Base-by-base conservation (phyloP, 1,139 yeast genomes). In the Arxiozyma slooffiae region DNA sequence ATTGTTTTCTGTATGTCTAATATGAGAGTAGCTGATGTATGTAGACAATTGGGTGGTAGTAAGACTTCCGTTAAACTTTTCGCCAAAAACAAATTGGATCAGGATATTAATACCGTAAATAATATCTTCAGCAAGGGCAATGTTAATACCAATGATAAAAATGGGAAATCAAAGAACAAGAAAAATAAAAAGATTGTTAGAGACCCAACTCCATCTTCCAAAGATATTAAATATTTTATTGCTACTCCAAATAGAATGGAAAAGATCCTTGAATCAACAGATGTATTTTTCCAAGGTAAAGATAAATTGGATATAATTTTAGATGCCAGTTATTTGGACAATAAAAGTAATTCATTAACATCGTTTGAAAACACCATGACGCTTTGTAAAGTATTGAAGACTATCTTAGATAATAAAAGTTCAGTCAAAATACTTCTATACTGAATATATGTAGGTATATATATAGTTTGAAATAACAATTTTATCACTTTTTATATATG, bases 271-370 rank as follows among this genome's bases (percentile, higher is more conserved):
- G 70, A 71, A 17, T 71, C 73, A 9, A 67, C 71, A 36, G 74
- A 69, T n/a, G 51, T 63, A 0, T 60, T 71, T n/a, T 69, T 81
- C 53, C 67, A 68, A 40, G 70, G 70, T 38, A 71, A 72, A 6
- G 83, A 81, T 50, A 72, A 82, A 51, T 73, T 79, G 51, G 80
- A 80, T 49, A 68, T 81, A 14, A 71, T 82, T 39, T 66, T 81
- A 48, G 88, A 82, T 61, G 79, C 79, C 49, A 73, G 81, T 24
- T 81, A 78, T 57, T 70, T 82, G 61, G 86, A 82, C 61, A 69
- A 75, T 11, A 82, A 81, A 63, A 70, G 56, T 16, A 60, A 65
- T 40, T 57, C 66, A 2, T 41, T 65, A 38, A 53, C 64, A 14
- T 53, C 64, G 16, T 60, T 60, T 17, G 67, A 64, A 18, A 62